A percentile compares a stretch with the other conserved stretches of the same genome.
These are phyloP conservation scores for Trichoderma sp. DNA, from an alignment of 2,329 filamentous ascomycete species.

Conservation along the genomic window DNA sequence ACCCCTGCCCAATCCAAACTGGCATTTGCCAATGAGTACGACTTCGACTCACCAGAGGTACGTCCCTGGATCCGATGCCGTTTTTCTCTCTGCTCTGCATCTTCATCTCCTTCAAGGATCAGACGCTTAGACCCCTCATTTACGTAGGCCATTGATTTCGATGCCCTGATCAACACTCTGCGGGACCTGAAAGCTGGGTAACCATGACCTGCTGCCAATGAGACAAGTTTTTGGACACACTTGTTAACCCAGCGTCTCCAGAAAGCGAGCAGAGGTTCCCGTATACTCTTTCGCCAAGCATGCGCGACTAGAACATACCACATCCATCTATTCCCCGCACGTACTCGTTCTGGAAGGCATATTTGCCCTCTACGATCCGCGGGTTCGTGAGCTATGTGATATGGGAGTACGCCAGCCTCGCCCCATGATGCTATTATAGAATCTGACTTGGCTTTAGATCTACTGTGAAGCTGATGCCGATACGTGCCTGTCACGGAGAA, in stretches of 20 bases:
- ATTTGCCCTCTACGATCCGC: constrained; percentile 84
- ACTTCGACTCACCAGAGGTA: constrained; percentile 87
- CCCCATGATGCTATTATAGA: background rate
- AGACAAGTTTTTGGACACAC: constrained; percentile 10
- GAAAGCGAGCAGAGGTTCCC: constrained; percentile 85
- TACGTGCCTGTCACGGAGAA: constrained; percentile 83
- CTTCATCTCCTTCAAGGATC: background rate
- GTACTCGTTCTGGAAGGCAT: constrained; percentile 95
- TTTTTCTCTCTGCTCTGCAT: background rate
- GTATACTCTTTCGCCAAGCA: constrained; percentile 95
- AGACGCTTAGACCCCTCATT: background rate
- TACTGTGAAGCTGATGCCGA: constrained; percentile 97
- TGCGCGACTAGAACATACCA: constrained; percentile 72
- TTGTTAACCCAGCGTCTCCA: constrained; percentile 34
- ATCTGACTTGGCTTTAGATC: constrained; percentile 53
- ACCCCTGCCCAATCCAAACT: constrained; percentile 71
- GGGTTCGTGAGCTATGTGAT: constrained; percentile 82
- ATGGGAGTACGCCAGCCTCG: constrained; percentile 62
- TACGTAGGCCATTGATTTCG: constrained; percentile 80
- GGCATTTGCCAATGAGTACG: constrained; percentile 88
- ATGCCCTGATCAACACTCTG: constrained; percentile 75
- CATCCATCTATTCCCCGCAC: constrained; percentile 91
- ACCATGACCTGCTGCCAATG: constrained; percentile 23
- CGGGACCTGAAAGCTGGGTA: constrained; percentile 90
- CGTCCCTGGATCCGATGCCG: constrained; percentile 20